phyloP scores from a whole-genome alignment of 73 alveolate genomes.

The Durusdinium trenchii region DNA sequence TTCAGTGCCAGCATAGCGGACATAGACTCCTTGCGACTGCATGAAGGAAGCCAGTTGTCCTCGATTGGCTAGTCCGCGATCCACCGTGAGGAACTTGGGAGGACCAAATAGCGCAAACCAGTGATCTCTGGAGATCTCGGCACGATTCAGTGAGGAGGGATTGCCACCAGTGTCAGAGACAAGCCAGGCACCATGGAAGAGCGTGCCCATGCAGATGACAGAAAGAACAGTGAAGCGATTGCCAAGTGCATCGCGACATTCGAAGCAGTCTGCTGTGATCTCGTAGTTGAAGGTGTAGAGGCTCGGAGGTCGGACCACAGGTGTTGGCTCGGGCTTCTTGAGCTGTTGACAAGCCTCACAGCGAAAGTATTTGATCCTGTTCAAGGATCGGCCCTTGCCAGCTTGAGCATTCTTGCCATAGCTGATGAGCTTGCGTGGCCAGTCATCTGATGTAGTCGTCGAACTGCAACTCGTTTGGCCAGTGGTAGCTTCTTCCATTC shows the following conservation, averaged over 20 bases:
- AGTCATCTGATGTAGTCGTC: constrained; percentile 43
- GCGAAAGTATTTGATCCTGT: neutral
- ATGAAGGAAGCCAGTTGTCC: neutral
- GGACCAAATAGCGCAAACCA: constrained; percentile 18
- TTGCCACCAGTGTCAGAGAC: neutral
- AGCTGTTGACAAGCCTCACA: neutral
- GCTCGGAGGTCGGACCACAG: neutral
- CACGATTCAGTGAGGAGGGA: neutral
- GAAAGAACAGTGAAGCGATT: neutral
- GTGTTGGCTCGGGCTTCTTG: neutral
- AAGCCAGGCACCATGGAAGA: neutral
- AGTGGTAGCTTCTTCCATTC: neutral
- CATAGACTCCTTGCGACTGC: neutral
- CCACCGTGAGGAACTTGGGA: neutral
- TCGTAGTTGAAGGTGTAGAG: neutral
- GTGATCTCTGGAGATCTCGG: neutral
- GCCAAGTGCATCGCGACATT: neutral
- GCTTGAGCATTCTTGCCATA: constrained; percentile 13
- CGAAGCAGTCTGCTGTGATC: neutral
- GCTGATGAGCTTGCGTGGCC: constrained; percentile 5
- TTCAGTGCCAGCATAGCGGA: neutral
- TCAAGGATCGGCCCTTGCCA: neutral
- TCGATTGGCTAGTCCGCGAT: constrained; percentile 15
- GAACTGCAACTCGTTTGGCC: neutral
- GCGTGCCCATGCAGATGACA: neutral